A percentile compares a stretch with the other conserved stretches of the same genome.
These are phyloP conservation scores for Boletus semigastroideus DNA, from an alignment of 1,284 basidiomycete species.

Conservation along the genomic window DNA sequence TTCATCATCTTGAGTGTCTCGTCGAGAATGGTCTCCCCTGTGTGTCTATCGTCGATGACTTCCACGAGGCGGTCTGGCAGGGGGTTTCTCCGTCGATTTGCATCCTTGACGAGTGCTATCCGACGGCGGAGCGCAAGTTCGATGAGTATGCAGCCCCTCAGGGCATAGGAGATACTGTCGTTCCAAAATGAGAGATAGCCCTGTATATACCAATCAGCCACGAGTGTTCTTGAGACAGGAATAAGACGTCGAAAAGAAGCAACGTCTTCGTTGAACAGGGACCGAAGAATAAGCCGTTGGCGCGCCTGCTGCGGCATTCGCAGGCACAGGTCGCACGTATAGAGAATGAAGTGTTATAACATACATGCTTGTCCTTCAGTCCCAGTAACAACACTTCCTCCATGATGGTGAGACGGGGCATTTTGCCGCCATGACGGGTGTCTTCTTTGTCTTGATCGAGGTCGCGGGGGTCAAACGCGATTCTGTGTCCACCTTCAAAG, in stretches of 20 bases:
- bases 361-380: constrained; percentile 84
- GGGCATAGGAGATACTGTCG: constrained; percentile 96
- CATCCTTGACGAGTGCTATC: constrained; percentile 86
- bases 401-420: constrained; percentile 91
- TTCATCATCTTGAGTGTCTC: constrained; percentile 97
- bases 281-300: background rate
- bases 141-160: constrained; percentile 92
- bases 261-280: background rate
- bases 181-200: constrained; percentile 97
- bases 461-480: constrained; percentile 95
- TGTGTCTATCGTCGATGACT: constrained; percentile 87
- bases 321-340: constrained; percentile 7
- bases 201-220: constrained; percentile 43
- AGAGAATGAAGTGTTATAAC: constrained; percentile 25
- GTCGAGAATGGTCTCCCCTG: constrained; percentile 93
- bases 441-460: constrained; percentile 78
- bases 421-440: constrained; percentile 61
- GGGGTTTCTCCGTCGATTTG: constrained; percentile 73
- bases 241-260: background rate
- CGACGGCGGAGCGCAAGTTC: constrained; percentile 89
- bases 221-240: constrained; percentile 26
- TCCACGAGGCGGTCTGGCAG: constrained; percentile 86
- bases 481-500: constrained; percentile 78
- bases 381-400: constrained; percentile 95
- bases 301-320: constrained; percentile 23